phyloP scores from a whole-genome alignment of 163 green algal species.

The Scenedesmus sp. region DNA sequence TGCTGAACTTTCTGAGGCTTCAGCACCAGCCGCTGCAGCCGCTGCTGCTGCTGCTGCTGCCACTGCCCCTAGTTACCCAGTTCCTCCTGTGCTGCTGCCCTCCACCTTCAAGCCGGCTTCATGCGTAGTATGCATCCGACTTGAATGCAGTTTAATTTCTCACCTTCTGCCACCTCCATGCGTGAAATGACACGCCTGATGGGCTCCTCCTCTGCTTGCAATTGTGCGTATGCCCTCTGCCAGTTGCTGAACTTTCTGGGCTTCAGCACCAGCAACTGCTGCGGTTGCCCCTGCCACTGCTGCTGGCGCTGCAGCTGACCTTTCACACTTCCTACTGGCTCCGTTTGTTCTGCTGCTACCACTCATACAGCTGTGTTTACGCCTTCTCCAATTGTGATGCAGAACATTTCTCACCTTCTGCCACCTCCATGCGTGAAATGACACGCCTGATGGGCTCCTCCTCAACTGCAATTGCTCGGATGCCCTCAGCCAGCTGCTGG shows the following conservation, averaged over 20 bases:
- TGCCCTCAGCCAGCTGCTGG: conserved; percentile 86
- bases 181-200: conserved; percentile 64
- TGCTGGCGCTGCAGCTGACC: background rate
- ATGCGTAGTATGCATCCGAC: no score
- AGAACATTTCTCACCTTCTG: conserved; percentile 59
- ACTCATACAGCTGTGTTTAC: no score
- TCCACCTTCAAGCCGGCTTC: no score
- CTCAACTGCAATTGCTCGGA: conserved; percentile 86
- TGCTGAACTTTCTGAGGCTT: background rate
- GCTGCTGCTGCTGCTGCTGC: background rate
- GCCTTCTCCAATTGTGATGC: background rate
- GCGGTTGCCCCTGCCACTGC: conserved; percentile 62
- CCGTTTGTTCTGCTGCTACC: no score
- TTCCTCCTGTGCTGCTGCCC: no score
- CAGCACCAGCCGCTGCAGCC: no score
- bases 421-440: conserved; percentile 75
- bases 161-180: conserved; percentile 75
- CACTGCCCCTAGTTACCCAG: background rate
- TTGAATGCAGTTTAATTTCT: no score
- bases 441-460: conserved; percentile 70
- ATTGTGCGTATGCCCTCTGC: no score
- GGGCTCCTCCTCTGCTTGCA: conserved; percentile 61
- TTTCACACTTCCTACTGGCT: no score
- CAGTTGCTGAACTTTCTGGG: no score
- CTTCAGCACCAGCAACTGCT: conserved; percentile 51